Conservation (phyloP, 176 grass and related monocot genomes). For the Lolium multiflorum region DNA sequence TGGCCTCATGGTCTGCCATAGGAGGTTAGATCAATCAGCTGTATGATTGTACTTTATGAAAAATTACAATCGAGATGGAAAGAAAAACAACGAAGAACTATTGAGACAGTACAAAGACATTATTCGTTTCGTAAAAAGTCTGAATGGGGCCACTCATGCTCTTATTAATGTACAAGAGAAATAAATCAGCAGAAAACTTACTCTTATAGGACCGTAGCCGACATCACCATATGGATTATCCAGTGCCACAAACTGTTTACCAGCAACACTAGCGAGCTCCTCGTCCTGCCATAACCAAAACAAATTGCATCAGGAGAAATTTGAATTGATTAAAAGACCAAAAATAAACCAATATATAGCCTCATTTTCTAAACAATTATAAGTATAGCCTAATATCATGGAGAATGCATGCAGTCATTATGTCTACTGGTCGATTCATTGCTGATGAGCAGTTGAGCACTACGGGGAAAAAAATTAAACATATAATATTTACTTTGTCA, state of each 20-base stretch:
- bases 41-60: not conserved
- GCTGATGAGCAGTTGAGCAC: no score
- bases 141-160: not conserved
- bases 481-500: no score
- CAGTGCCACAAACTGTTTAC: not conserved
- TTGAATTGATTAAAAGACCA: not conserved
- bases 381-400: not conserved
- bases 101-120: not conserved
- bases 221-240: not conserved
- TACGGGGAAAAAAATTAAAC: no score
- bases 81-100: not conserved
- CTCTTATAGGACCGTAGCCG: not conserved
- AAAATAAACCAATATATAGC: not conserved
- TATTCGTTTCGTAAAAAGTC: not conserved
- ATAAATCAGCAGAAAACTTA: not conserved
- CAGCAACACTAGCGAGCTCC: not conserved
- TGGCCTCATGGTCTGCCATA: not conserved
- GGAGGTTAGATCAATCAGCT: not conserved
- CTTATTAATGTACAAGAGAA: not conserved
- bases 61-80: not conserved
- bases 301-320: not conserved
- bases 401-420: not conserved
- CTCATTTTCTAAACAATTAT: no score
- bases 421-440: no score
- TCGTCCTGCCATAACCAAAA: constrained; percentile 28